phyloP scores from a whole-genome alignment of 306 rosid species.

The Pterocarpus santalinus region DNA sequence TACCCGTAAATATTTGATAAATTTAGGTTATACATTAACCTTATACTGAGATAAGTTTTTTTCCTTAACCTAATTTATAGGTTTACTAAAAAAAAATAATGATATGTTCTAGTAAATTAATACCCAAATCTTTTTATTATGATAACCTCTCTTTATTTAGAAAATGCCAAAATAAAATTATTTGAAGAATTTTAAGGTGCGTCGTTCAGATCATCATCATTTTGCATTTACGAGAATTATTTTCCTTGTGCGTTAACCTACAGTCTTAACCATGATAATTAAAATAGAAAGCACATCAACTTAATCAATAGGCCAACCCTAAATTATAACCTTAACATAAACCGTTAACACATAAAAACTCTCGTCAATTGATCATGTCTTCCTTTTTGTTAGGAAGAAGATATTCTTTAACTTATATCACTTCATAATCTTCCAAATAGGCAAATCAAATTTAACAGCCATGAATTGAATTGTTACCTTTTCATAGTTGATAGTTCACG shows the following conservation, averaged over 20 bases:
- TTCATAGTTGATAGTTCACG: conserved; percentile 16
- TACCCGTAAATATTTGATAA: no score
- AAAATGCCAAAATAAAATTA: no score
- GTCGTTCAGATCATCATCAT: neutral
- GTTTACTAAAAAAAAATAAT: no score
- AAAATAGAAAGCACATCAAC: neutral
- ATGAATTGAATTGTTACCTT: conserved; percentile 9
- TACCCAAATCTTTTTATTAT: no score
- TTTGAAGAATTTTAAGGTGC: neutral
- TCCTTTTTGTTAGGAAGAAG: neutral
- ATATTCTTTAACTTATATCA: neutral
- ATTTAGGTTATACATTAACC: no score
- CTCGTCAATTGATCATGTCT: neutral
- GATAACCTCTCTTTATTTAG: no score
- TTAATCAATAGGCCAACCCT: neutral
- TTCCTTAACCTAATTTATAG: no score
- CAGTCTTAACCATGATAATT: neutral
- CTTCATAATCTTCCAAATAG: neutral
- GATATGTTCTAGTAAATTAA: no score
- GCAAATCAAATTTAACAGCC: neutral
- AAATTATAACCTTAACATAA: neutral
- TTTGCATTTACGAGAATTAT: neutral
- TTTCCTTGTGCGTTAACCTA: neutral
- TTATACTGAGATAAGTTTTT: no score
- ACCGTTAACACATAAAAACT: neutral